phyloP scores from a whole-genome alignment of 2,329 filamentous ascomycete genomes.

The Penicillium glabrum region DNA sequence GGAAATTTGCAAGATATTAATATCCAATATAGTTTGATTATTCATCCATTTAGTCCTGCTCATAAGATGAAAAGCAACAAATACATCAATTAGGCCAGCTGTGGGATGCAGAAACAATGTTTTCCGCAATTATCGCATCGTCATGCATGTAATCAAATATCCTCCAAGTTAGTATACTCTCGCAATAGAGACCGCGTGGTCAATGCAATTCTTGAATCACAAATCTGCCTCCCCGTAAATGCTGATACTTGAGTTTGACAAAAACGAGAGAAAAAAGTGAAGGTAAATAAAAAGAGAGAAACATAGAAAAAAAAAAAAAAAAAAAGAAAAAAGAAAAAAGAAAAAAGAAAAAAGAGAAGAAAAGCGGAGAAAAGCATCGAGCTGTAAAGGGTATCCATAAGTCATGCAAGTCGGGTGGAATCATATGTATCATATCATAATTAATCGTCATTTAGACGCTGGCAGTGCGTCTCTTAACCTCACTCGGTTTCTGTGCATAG shows the following conservation, averaged over 20 bases:
- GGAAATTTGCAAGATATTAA: too few relatives aligned
- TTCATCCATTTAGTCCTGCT: slow-evolving; percentile 14
- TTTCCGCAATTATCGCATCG: slow-evolving; percentile 5
- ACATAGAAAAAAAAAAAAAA: neutral
- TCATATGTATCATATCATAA: slow-evolving; percentile 11
- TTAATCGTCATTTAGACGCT: slow-evolving; percentile 36
- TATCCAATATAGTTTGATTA: neutral
- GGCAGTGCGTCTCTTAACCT: slow-evolving; percentile 43
- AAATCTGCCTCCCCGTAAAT: slow-evolving; percentile 4
- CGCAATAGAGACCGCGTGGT: slow-evolving; percentile 17
- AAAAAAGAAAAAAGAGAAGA: neutral
- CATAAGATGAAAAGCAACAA: neutral
- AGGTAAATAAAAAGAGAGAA: neutral
- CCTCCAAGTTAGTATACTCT: neutral
- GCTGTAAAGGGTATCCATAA: slow-evolving; percentile 10
- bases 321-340: neutral
- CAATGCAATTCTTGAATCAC: slow-evolving; percentile 17
- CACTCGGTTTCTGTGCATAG: slow-evolving; percentile 76
- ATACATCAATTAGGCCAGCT: neutral
- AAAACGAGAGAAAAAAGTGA: neutral
- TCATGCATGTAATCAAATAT: slow-evolving; percentile 6
- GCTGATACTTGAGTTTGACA: neutral
- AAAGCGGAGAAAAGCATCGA: neutral
- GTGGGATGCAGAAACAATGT: neutral
- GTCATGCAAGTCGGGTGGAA: slow-evolving; percentile 11